Base-by-base conservation (phyloP, 2,329 filamentous ascomycete genomes). In the Aspergillus hortae region DNA sequence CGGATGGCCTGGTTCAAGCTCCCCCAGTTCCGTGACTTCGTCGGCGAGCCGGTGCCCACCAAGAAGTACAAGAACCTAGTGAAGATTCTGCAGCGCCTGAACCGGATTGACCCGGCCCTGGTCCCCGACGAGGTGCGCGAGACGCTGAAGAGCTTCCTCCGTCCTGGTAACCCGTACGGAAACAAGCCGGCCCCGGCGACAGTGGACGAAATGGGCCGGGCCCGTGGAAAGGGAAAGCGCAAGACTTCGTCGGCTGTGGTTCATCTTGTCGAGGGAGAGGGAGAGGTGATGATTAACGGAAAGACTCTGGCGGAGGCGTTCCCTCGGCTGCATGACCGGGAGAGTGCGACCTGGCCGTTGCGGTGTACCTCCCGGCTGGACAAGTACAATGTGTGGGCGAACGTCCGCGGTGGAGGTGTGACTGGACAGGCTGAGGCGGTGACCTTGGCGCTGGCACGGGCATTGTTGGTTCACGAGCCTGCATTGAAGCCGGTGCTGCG, bases 381-480 rank as follows among this genome's bases (percentile, higher is more conserved):
- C 78, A 97, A 96, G 73, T 99, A 99, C 79, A 99, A 99, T 66
- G 84, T 96, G 3, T 99, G 90, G 86, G 92, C 87, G 48, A 74
- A 89, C 46, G 89, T 91, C 3, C 80, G 82, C 53, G 94, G 94
- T 51, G 94, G 94, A 60, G 94, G 94, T 62, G 88, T 89, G 44
- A 99, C 94, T 46, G 94, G 94, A 2, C 95, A 99, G 74, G 92
- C 94, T 6, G 94, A 99, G 74, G 92, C 94, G 32, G 82, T 97
- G 65, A 95, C 92, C 40, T 74, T 99, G 74, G 94, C 90, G 17
- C 82, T 97, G 67, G 88, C 89, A 51, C 94, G 92, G 73, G 92
- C 89, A 19, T 76, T 99, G 69, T 70, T 95, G 70, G 86, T 89
- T 58, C 94, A 99, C 69, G 94, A 99, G 76, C 94, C 95, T 48